A percentile compares a stretch with the other conserved stretches of the same genome.
phyloP scores from a whole-genome alignment of 176 grass and related monocot species.

The Bolboschoenus planiculmis region DNA sequence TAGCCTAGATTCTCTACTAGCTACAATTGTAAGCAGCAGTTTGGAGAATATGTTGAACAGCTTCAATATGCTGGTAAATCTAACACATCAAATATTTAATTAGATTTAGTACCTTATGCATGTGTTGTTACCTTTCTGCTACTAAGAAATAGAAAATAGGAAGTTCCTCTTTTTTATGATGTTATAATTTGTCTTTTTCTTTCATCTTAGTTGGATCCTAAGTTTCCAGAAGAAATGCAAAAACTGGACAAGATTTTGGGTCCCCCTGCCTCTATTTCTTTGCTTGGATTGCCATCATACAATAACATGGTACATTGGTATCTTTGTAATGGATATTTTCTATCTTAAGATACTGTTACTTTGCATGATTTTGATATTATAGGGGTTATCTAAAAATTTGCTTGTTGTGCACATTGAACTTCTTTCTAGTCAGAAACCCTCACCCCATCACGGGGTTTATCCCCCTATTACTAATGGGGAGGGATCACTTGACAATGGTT shows the following conservation, averaged over 20 bases:
- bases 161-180: background rate
- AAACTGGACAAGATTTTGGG: constrained; percentile 57
- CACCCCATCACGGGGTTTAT: background rate
- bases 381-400: background rate
- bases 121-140: background rate
- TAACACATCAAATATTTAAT: background rate
- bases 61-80: constrained; percentile 41
- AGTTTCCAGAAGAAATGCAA: constrained; percentile 34
- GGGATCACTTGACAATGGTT: no score
- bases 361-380: background rate
- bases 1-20: constrained; percentile 58
- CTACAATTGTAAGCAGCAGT: constrained; percentile 35
- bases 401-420: background rate
- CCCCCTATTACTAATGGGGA: background rate
- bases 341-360: background rate
- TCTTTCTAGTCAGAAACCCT: background rate
- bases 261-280: constrained; percentile 49
- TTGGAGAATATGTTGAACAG: constrained; percentile 45
- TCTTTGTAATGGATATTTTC: background rate
- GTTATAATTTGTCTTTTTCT: background rate
- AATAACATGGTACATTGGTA: constrained; percentile 44
- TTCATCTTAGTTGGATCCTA: constrained; percentile 41
- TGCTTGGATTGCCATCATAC: constrained; percentile 55
- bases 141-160: background rate
- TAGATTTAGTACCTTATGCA: background rate